Percentiles rank a stretch among this genome's conserved stretches.
These are phyloP conservation scores for Dryas alaskensis DNA, from an alignment of 306 rosid species.

Conservation along the genomic window DNA sequence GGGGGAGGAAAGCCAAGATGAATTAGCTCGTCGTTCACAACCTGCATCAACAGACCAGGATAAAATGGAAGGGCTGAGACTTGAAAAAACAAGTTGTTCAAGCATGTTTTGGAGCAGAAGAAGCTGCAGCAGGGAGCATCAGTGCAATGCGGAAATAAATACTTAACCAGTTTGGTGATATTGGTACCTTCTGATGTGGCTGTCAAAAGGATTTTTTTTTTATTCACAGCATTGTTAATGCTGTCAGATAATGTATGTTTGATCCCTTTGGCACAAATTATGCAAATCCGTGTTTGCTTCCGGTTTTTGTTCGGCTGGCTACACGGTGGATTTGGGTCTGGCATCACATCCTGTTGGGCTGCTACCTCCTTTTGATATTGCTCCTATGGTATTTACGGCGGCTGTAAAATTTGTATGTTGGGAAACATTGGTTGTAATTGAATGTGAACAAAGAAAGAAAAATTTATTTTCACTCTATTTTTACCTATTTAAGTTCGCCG, in stretches of 20 bases:
- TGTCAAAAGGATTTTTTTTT: conserved; percentile 30
- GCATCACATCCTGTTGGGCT: neutral
- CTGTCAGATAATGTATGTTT: conserved; percentile 15
- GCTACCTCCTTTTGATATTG: conserved; percentile 1
- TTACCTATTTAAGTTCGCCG: neutral
- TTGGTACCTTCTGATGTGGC: conserved; percentile 12
- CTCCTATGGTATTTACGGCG: conserved; percentile 25
- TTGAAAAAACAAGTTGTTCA: conserved; percentile 75
- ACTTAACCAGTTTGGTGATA: conserved; percentile 41
- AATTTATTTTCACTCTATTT: neutral
- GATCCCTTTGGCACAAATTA: conserved; percentile 19
- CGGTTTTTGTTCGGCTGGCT: conserved; percentile 42
- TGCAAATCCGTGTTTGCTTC: conserved; percentile 32
- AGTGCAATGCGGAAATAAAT: conserved; percentile 92
- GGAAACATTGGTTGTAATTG: conserved; percentile 29
- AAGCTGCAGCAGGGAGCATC: conserved; percentile 97
- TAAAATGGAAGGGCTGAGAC: conserved; percentile 71
- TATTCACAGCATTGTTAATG: neutral
- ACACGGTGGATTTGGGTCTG: conserved; percentile 34
- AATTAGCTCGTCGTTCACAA: conserved; percentile 47
- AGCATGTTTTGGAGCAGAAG: conserved; percentile 92
- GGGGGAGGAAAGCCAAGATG: conserved; percentile 57
- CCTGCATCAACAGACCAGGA: conserved; percentile 46
- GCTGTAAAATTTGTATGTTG: conserved; percentile 26
- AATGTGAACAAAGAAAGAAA: conserved; percentile 29